These are phyloP conservation scores for Solanum chilense DNA, from an alignment of 257 asterid species.

Conservation along the genomic window DNA sequence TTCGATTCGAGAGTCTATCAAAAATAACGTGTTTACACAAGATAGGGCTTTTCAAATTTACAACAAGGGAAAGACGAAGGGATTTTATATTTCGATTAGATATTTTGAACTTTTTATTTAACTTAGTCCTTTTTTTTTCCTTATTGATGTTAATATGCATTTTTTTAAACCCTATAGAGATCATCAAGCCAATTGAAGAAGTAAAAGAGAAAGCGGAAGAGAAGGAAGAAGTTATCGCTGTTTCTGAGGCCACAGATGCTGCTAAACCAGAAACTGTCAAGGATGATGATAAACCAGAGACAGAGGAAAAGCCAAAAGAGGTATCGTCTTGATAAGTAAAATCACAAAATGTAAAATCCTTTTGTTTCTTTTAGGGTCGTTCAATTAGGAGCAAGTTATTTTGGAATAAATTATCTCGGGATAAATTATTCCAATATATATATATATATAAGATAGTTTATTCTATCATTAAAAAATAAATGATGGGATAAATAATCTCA, in stretches of 20 bases:
- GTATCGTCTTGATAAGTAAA: background rate
- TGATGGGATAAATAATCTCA: background rate
- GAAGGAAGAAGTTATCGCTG: constrained; percentile 5
- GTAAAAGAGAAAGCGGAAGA: constrained; percentile 12
- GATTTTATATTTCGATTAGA: background rate
- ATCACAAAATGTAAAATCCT: background rate
- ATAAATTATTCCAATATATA: too few species aligned
- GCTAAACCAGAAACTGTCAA: constrained; percentile 21
- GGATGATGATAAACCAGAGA: constrained; percentile 23
- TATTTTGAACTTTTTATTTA: background rate
- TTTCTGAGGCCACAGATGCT: constrained; percentile 18
- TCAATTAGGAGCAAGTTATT: too few species aligned
- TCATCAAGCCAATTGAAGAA: constrained; percentile 20
- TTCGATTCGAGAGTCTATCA: background rate
- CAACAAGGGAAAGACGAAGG: background rate
- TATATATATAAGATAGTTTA: too few species aligned
- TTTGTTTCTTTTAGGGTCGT: background rate
- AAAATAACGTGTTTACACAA: background rate
- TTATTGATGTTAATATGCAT: background rate
- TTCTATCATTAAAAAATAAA: too few species aligned
- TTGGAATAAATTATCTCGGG: accelerated
- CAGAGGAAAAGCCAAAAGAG: constrained; percentile 1
- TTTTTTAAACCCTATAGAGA: constrained; percentile 12
- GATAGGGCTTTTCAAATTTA: background rate
- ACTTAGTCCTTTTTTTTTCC: background rate